phyloP scores from a whole-genome alignment of 768 basidiomycete species.

The Lactarius hengduanensis region DNA sequence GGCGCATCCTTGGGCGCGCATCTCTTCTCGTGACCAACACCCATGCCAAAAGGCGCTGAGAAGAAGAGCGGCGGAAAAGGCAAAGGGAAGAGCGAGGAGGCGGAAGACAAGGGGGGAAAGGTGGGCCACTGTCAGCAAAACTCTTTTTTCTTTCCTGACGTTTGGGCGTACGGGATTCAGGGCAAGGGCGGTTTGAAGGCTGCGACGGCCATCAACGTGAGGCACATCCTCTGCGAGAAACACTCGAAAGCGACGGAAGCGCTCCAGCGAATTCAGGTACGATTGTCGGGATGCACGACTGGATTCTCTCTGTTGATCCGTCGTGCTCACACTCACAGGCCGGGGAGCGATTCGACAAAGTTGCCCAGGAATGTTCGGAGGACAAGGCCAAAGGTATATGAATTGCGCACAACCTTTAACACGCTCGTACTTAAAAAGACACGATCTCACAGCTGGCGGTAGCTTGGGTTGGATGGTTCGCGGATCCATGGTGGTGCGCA shows the following conservation, averaged over 20 bases:
- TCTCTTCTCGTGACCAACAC: background rate
- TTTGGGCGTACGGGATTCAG: constrained; percentile 32
- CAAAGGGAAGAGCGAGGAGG: constrained; percentile 21
- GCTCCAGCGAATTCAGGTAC: constrained; percentile 73
- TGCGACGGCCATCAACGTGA: constrained; percentile 80
- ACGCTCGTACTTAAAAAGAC: constrained; percentile 4
- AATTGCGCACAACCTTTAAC: background rate
- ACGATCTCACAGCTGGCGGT: constrained; percentile 61
- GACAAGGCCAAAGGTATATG: constrained; percentile 81
- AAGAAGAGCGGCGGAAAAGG: constrained; percentile 37
- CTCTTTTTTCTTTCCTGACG: background rate
- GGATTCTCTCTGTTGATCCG: background rate
- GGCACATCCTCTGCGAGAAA: constrained; percentile 88
- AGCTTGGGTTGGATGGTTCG: constrained; percentile 85
- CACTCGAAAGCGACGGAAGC: constrained; percentile 79
- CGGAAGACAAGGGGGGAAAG: constrained; percentile 17
- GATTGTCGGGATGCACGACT: constrained; percentile 6
- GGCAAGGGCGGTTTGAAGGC: constrained; percentile 65
- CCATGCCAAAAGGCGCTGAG: constrained; percentile 31
- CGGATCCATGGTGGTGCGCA: constrained; percentile 76
- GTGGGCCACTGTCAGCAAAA: background rate
- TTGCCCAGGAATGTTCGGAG: constrained; percentile 87
- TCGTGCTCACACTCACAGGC: constrained; percentile 51
- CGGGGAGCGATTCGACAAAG: constrained; percentile 82
- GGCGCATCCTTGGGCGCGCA: background rate